Percentiles rank a stretch among this genome's conserved stretches.
Evolutionary conservation across 2,329 filamentous ascomycete genomes (phyloP).

Genomic region (Pseudovirgaria hyperparasitica): DNA sequence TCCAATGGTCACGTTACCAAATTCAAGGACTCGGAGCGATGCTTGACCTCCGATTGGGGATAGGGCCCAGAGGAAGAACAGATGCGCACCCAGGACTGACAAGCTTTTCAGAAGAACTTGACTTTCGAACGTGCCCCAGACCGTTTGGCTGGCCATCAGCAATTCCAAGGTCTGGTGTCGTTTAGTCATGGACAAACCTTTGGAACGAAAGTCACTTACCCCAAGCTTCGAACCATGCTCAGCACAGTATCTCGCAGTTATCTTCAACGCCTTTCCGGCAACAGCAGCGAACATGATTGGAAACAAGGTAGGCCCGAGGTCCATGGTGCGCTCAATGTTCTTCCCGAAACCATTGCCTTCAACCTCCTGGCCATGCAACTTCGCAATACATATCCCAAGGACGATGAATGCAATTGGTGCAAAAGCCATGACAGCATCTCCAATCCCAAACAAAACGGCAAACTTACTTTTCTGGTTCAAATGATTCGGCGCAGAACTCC

Average conservation of each 20-base stretch:
- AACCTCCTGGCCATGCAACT: constrained; percentile 14
- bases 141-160: constrained; percentile 23
- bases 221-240: constrained; percentile 19
- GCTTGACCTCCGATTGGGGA: constrained; percentile 26
- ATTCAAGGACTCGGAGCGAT: constrained; percentile 18
- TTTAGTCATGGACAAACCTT: too few species aligned
- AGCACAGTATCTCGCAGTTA: constrained; percentile 20
- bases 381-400: constrained; percentile 12
- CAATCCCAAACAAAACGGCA: constrained; percentile 9
- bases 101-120: constrained; percentile 18
- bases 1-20: constrained; percentile 2
- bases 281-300: constrained; percentile 25
- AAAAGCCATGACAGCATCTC: constrained; percentile 16
- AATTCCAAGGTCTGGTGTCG: constrained; percentile 20
- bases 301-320: constrained; percentile 21
- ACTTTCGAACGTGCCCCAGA: constrained; percentile 23
- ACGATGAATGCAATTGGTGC: constrained; percentile 23
- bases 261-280: constrained; percentile 20
- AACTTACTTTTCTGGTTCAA: constrained; percentile 15
- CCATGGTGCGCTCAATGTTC: constrained; percentile 16
- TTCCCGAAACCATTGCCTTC: constrained; percentile 12
- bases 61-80: constrained; percentile 22
- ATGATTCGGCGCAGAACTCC: too few species aligned
- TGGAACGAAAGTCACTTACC: constrained; percentile 7
- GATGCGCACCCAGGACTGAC: constrained; percentile 17